Percentiles rank a stretch among this genome's conserved stretches.
Evolutionary conservation across 768 basidiomycete species (phyloP).

Genomic region (Leccinum aurantiacum): DNA sequence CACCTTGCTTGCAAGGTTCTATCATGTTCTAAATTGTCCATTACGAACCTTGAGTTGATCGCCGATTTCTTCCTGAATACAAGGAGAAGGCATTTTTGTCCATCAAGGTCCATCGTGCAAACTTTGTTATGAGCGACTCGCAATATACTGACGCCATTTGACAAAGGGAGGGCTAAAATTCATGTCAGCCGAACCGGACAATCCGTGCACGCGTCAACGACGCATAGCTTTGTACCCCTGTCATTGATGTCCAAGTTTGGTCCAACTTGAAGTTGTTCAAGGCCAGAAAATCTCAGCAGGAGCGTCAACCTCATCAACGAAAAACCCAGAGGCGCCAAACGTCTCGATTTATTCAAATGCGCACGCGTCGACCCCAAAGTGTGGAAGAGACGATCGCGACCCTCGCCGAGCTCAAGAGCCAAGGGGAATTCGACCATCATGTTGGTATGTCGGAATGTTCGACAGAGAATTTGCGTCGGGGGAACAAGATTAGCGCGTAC

Average conservation of each 20-base stretch:
- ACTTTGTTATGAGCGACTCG: neutral
- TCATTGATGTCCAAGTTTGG: too few relatives aligned
- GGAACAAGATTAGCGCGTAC: conserved; percentile 15
- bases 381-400: conserved; percentile 29
- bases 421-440: conserved; percentile 45
- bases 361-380: too few relatives aligned
- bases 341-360: too few relatives aligned
- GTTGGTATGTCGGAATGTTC: conserved; percentile 46
- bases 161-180: conserved; percentile 6
- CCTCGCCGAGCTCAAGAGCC: conserved; percentile 38
- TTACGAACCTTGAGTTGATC: conserved; percentile 51
- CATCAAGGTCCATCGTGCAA: conserved; percentile 33
- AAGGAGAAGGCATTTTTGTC: conserved; percentile 34
- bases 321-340: too few relatives aligned
- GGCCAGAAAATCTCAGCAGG: too few relatives aligned
- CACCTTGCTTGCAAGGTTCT: too few relatives aligned
- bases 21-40: neutral
- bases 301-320: too few relatives aligned
- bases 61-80: conserved; percentile 35
- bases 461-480: conserved; percentile 47
- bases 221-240: too few relatives aligned
- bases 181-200: neutral
- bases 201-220: too few relatives aligned
- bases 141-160: neutral
- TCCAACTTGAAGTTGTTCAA: too few relatives aligned